phyloP scores from a whole-genome alignment of 345 rosid species.

The Populus davidiana region DNA sequence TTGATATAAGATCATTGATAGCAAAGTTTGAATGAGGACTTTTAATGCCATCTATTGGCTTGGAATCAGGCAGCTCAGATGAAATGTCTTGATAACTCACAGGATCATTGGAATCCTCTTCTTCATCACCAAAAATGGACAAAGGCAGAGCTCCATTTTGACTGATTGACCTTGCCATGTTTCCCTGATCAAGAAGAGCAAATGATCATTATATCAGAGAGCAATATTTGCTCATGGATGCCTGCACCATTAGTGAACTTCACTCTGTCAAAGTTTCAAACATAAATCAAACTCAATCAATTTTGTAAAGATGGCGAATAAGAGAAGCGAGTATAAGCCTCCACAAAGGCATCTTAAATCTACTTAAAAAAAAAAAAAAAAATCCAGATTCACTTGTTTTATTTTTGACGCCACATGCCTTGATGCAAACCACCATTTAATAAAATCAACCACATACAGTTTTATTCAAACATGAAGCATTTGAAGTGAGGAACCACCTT shows the following conservation, averaged over 20 bases:
- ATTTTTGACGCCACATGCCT: not conserved
- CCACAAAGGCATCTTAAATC: not conserved
- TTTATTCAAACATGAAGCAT: constrained; percentile 4
- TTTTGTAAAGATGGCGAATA: not conserved
- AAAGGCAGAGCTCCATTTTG: constrained; percentile 60
- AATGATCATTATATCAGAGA: constrained; percentile 3
- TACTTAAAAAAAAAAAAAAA: not conserved
- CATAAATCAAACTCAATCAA: not conserved
- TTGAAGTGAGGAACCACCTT: constrained; percentile 21
- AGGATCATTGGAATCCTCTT: constrained; percentile 41
- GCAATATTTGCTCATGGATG: not conserved
- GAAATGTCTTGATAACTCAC: constrained; percentile 38
- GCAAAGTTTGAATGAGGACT: constrained; percentile 35
- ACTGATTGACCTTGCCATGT: constrained; percentile 24
- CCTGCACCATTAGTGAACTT: not conserved
- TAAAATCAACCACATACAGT: not conserved
- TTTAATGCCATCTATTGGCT: constrained; percentile 29
- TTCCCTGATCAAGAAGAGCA: constrained; percentile 37
- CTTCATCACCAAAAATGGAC: constrained; percentile 60
- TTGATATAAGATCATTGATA: constrained; percentile 72
- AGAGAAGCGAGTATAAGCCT: not conserved
- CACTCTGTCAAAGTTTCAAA: not conserved
- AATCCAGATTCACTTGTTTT: not conserved
- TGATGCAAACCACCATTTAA: not conserved
- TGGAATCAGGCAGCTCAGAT: constrained; percentile 22